Evolutionary conservation across 371 early-diverging fungal genomes (phyloP).

Genomic region (Rhizopus sp.): DNA sequence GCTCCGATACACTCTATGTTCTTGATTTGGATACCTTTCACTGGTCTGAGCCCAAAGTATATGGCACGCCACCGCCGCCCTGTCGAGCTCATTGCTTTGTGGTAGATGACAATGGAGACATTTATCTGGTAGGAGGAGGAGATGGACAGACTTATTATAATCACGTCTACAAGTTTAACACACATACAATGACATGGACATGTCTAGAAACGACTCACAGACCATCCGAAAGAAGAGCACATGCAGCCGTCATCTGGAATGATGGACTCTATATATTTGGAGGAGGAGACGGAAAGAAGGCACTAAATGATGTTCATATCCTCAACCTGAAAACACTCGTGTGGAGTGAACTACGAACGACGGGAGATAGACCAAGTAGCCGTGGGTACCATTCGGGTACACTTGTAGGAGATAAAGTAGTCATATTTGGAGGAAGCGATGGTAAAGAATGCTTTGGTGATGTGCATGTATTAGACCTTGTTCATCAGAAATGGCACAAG

Average conservation of each 20-base stretch:
- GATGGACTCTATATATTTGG: conserved; percentile 79
- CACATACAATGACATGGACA: conserved; percentile 61
- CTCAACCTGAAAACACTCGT: conserved; percentile 29
- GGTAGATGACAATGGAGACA: conserved; percentile 59
- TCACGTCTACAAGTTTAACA: conserved; percentile 73
- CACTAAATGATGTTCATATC: conserved; percentile 57
- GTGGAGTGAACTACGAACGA: conserved; percentile 61
- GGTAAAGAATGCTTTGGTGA: conserved; percentile 88
- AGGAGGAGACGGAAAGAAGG: conserved; percentile 84
- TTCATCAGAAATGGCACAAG: conserved; percentile 55
- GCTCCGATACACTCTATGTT: conserved; percentile 74
- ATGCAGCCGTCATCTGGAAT: conserved; percentile 56
- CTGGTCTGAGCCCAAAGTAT: conserved; percentile 71
- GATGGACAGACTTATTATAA: conserved; percentile 85
- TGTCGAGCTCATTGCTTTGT: conserved; percentile 84
- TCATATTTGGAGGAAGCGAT: conserved; percentile 88
- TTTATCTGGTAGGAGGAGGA: conserved; percentile 80
- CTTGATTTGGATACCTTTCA: conserved; percentile 85
- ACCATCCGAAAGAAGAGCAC: conserved; percentile 23
- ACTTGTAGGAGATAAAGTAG: conserved; percentile 73
- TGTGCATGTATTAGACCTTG: conserved; percentile 74
- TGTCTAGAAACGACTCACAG: neutral
- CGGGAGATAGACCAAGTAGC: conserved; percentile 65
- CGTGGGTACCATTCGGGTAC: conserved; percentile 89
- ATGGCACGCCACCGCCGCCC: conserved; percentile 72